Evolutionary conservation across 163 green algal genomes (phyloP).

Genomic region (Scenedesmus sp.): DNA sequence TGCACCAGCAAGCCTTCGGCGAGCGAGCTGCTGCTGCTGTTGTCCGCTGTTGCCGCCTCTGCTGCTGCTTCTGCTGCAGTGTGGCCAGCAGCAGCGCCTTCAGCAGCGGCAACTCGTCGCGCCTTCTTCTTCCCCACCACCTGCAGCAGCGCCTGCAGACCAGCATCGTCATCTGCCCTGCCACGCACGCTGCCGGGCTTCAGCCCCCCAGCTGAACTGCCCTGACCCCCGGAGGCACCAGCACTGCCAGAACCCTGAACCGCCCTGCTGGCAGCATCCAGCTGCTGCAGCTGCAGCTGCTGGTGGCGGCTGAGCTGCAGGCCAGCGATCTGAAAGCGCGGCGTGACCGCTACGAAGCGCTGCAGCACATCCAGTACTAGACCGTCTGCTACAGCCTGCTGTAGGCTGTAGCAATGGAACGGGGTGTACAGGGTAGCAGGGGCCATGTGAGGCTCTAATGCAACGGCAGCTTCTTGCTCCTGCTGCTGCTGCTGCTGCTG

Average conservation of each 20-base stretch:
- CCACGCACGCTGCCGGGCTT: not conserved
- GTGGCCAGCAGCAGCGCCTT: not conserved
- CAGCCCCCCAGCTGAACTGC: not conserved
- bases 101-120: not conserved
- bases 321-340: slow-evolving; percentile 56
- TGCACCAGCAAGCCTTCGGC: slow-evolving; percentile 59
- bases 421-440: slow-evolving; percentile 52
- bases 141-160: not conserved
- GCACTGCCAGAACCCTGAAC: not conserved
- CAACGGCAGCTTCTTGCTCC: slow-evolving; percentile 25
- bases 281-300: not conserved
- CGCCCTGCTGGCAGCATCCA: slow-evolving; percentile 1
- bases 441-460: not conserved
- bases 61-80: not conserved
- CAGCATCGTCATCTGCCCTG: not conserved
- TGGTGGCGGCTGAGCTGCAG: slow-evolving; percentile 21
- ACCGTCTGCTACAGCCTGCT: slow-evolving; percentile 54
- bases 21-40: not conserved
- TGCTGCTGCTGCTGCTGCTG: slow-evolving; percentile 51
- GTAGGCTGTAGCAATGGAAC: slow-evolving; percentile 62
- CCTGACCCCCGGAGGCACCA: not conserved
- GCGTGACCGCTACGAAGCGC: slow-evolving; percentile 57
- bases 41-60: not conserved
- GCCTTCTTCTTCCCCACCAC: not conserved
- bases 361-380: slow-evolving; percentile 61